Evolutionary conservation across 2,329 filamentous ascomycete genomes (phyloP), one percentile per base, ranked within the genome.

Genomic region (Monilinia laxa): DNA sequence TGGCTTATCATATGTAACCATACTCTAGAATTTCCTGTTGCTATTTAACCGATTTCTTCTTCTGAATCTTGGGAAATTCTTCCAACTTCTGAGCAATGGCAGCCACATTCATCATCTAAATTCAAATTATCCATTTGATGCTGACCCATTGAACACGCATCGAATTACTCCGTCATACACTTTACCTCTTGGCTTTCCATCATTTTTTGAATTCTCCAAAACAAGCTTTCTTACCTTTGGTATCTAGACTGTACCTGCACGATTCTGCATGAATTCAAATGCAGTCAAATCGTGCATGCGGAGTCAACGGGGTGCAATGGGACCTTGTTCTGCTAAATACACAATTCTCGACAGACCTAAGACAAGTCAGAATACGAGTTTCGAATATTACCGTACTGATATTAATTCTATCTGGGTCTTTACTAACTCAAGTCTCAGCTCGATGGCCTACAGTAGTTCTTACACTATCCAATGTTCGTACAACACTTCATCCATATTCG

Each of bases 181-280:
- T 16, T 25, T 51, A 40, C 20, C 38, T 25, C 53, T 57, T 58
- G 52, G 25, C 62, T 60, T 38, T 23, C 57, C 57, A 49, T 47
- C 28, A 58, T 1, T 20, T 4, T 38, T 35, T 9, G 11, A 23
- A 20, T 56, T 20, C 31, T 51, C 49, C 40, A n/a, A 64, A 51
- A 64, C 42, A 64, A 64, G 62, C 62, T 58, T 58, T 64, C 16
- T n/a, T 40, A n/a, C 14, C 53, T 4, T 0, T 6, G 11, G 42
- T 51, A 51, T 58, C 59, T 62, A 31, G 58, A 60, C 10, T n/a
- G 42, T 58, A 64, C 62, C 65, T 67, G 60, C 65, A 64, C 49
- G 62, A 54, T 67, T 23, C 49, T 65, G 62, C 66, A 64, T 49
- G n/a, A 18, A 23, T 53, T 20, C 38, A 10, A 67, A 67, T 58